Percentiles rank a stretch among this genome's conserved stretches.
phyloP scores from a whole-genome alignment of 2,329 filamentous ascomycete genomes.

The Elsinoe arachidis region DNA sequence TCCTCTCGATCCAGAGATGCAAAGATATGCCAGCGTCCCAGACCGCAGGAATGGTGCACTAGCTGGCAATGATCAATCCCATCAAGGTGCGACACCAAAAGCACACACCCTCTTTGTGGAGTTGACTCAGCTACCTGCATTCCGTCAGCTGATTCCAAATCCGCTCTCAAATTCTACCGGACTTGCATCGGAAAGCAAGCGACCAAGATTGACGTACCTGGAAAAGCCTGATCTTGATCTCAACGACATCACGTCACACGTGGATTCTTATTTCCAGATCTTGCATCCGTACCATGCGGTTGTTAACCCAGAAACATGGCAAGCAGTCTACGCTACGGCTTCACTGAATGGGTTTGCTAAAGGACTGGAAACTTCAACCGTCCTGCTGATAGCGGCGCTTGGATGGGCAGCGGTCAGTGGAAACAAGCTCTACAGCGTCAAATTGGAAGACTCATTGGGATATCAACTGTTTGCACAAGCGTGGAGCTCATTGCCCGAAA shows the following conservation, averaged over 20 bases:
- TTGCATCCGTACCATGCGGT: constrained; percentile 6
- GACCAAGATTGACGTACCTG: neutral
- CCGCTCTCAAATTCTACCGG: neutral
- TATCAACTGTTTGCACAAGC: constrained; percentile 68
- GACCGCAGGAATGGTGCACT: constrained; percentile 38
- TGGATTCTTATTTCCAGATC: constrained; percentile 8
- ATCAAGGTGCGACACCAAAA: neutral
- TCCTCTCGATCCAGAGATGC: neutral
- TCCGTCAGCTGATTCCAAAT: neutral
- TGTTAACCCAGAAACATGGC: constrained; percentile 10
- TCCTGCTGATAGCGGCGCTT: constrained; percentile 66
- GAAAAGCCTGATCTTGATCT: neutral
- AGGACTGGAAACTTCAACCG: constrained; percentile 73
- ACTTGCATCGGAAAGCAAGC: neutral
- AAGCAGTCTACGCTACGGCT: constrained; percentile 14
- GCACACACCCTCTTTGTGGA: constrained; percentile 7
- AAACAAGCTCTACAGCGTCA: constrained; percentile 41
- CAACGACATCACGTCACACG: constrained; percentile 7
- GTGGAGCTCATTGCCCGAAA: constrained; percentile 65
- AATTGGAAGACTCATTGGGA: neutral
- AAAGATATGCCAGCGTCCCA: constrained; percentile 25
- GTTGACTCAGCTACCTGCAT: neutral
- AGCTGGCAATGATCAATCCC: constrained; percentile 1
- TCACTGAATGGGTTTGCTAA: constrained; percentile 58
- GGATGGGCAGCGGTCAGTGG: constrained; percentile 67